Conservation (phyloP, 1,284 basidiomycete species). For the Puccinia polysora region DNA sequence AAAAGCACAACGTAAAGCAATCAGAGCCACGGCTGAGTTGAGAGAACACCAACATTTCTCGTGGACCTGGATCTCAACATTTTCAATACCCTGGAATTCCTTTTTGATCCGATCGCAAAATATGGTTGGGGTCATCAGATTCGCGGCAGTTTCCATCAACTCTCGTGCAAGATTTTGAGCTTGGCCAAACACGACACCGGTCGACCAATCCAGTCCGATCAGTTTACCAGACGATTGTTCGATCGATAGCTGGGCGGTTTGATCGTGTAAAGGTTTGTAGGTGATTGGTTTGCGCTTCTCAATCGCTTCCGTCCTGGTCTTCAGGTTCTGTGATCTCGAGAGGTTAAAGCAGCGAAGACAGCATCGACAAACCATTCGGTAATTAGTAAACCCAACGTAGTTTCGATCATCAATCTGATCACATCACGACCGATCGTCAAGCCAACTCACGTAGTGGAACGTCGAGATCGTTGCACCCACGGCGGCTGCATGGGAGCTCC, state of each 20-base stretch:
- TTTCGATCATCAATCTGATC: no score
- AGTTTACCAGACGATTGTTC: slow-evolving; percentile 18
- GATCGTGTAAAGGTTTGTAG: slow-evolving; percentile 24
- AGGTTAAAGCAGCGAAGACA: no score
- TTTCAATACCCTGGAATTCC: slow-evolving; percentile 65
- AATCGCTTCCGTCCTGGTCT: slow-evolving; percentile 37
- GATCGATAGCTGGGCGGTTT: slow-evolving; percentile 12
- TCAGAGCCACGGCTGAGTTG: no score
- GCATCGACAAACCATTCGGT: no score
- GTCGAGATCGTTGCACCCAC: slow-evolving; percentile 36
- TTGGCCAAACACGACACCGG: slow-evolving; percentile 61
- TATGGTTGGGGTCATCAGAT: slow-evolving; percentile 69
- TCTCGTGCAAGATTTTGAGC: slow-evolving; percentile 77
- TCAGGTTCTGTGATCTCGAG: slow-evolving; percentile 35
- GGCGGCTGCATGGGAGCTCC: slow-evolving; percentile 43
- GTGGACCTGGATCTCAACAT: slow-evolving; percentile 67
- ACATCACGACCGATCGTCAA: no score
- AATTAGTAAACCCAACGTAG: no score
- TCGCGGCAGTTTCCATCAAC: slow-evolving; percentile 78
- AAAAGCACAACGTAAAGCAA: no score
- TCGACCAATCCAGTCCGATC: slow-evolving; percentile 37
- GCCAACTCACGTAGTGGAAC: slow-evolving; percentile 28
- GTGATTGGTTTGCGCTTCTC: slow-evolving; percentile 29
- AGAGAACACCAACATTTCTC: slow-evolving; percentile 58
- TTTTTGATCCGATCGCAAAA: slow-evolving; percentile 62